Evolutionary conservation across 2,329 filamentous ascomycete species (phyloP).

Genomic region (Huntiella omanensis): DNA sequence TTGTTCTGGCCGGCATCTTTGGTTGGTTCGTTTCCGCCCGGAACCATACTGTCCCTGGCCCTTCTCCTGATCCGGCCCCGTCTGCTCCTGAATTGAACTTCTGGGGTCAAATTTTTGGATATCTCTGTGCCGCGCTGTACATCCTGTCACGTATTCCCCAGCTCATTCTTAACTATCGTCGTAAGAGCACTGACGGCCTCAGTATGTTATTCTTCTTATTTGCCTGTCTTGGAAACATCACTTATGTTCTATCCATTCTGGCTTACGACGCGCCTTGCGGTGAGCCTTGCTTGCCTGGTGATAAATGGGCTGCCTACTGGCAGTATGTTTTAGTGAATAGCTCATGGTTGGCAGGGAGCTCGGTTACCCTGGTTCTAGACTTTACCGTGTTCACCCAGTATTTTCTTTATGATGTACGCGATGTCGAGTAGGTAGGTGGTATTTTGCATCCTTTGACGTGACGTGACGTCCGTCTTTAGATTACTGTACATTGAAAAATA

Average conservation of each 20-base stretch:
- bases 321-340: conserved; percentile 76
- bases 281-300: conserved; percentile 39
- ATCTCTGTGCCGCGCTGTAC: conserved; percentile 76
- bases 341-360: conserved; percentile 76
- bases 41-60: conserved; percentile 10
- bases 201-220: conserved; percentile 93
- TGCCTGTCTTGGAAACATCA: conserved; percentile 85
- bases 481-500: too few relatives aligned
- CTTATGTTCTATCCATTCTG: conserved; percentile 80
- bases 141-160: conserved; percentile 81
- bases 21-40: conserved; percentile 63
- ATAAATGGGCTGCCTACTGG: conserved; percentile 49
- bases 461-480: too few relatives aligned
- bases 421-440: conserved; percentile 11
- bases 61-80: conserved; percentile 11
- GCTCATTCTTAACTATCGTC: conserved; percentile 74
- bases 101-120: conserved; percentile 80
- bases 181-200: conserved; percentile 84
- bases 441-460: too few relatives aligned
- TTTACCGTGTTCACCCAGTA: conserved; percentile 79
- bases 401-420: conserved; percentile 51
- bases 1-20: conserved; percentile 62
- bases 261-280: conserved; percentile 63
- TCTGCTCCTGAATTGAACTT: conserved; percentile 34
- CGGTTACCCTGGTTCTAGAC: conserved; percentile 73